Evolutionary conservation across 2,329 filamentous ascomycete genomes (phyloP), one percentile per base, ranked within the genome.

Genomic region (Microdochium bolleyi): DNA sequence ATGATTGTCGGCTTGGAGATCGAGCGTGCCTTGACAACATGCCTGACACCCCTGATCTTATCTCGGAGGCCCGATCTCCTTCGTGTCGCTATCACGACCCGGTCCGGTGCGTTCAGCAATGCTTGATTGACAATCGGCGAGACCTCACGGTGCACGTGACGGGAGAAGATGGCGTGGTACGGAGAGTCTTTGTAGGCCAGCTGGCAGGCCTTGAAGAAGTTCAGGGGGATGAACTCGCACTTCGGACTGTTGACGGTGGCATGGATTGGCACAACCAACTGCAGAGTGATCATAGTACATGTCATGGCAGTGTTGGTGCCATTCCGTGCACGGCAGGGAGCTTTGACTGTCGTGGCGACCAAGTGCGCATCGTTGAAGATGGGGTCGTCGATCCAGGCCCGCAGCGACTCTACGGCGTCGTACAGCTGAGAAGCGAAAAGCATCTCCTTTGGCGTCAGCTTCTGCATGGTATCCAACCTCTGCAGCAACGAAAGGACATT

Each of bases 151-250:
- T 84, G 79, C 2, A 85, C 74, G 30, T 76, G 75, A 53, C 80
- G 76, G 1, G 78, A 75, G 59, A 89, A 88, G 2, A 75, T 76
- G 3, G 80, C 73, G 48, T 83, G 76, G 57, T 82, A 78, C 0
- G 73, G 68, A 30, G 76, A 73, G 54, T 74, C 74, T 25, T 75
- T 71, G 58, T 83, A 78, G 0, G 81, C 75, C 56, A 85, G 77
- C 64, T 89, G 86, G 54, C 84, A 83, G 8, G 79, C 72, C 57
- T 80, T 83, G 70, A 88, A 88, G 57, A 88, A 82, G 48, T 70
- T 77, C 27, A 88, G 69, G 0, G 85, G 83, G 1, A 79, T 73
- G 57, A 86, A 85, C 52, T 77, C 73, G 60, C 80, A 78, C 25
- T 75, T 74, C 1, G 76, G 69, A 22, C 76, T 75, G 2, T 70